Evolutionary conservation across 108 stramenopile genomes (phyloP).

Genomic region (Bacterosira constricta): DNA sequence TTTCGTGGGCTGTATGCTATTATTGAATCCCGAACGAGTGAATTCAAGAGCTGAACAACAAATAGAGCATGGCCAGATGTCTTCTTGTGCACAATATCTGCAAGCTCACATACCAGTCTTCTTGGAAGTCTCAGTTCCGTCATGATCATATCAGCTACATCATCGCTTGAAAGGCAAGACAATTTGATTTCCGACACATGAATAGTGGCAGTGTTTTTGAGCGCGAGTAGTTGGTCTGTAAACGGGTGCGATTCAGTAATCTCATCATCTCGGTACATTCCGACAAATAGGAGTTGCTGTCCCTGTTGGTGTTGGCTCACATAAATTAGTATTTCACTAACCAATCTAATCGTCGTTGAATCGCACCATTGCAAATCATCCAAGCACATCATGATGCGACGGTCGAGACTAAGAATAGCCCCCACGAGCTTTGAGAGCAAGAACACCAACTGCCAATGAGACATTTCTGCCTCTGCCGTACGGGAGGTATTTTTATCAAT

Average conservation of each 20-base stretch:
- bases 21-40: constrained; percentile 22
- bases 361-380: constrained; percentile 19
- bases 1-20: constrained; percentile 18
- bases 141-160: constrained; percentile 22
- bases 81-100: constrained; percentile 26
- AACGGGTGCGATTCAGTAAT: constrained; percentile 13
- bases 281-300: constrained; percentile 12
- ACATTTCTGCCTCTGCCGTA: background rate
- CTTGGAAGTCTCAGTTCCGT: constrained; percentile 19
- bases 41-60: constrained; percentile 30
- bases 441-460: background rate
- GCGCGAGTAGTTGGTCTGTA: background rate
- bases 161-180: constrained; percentile 11
- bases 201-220: background rate
- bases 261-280: constrained; percentile 20
- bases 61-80: constrained; percentile 30
- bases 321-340: constrained; percentile 6
- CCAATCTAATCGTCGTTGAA: background rate
- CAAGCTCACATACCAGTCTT: constrained; percentile 15
- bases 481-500: background rate
- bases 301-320: background rate
- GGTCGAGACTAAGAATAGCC: background rate
- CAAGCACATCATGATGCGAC: background rate
- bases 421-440: background rate
- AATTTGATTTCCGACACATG: constrained; percentile 6